These are phyloP conservation scores for Zalaria sp. DNA, from an alignment of 2,329 filamentous ascomycete species.

Conservation along the genomic window DNA sequence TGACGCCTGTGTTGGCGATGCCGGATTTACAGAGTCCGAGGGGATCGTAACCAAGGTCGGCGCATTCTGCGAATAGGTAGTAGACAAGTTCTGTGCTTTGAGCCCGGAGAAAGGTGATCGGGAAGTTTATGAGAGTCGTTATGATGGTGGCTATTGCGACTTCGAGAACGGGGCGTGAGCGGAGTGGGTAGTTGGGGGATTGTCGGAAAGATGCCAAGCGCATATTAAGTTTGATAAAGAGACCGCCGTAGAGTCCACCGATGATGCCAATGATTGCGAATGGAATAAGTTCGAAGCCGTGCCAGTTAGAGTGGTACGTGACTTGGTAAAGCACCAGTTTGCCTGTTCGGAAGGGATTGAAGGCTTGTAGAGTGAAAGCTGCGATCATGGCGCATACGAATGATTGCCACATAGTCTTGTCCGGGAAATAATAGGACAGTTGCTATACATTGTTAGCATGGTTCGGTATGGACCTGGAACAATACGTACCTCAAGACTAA, in stretches of 20 bases:
- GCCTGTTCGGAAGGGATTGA: constrained; percentile 89
- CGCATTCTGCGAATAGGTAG: constrained; percentile 83
- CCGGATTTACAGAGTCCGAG: constrained; percentile 85
- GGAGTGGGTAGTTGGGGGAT: constrained; percentile 45
- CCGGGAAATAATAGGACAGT: constrained; percentile 92
- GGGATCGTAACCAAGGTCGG: constrained; percentile 65
- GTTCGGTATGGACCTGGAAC: neutral
- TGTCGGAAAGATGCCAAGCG: constrained; percentile 69
- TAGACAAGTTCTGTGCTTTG: constrained; percentile 87
- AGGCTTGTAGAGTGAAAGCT: constrained; percentile 78
- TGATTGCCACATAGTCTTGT: constrained; percentile 99
- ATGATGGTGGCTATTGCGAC: constrained; percentile 66
- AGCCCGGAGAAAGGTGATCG: constrained; percentile 90
- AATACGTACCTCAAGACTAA: constrained; percentile 65
- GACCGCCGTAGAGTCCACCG: constrained; percentile 83
- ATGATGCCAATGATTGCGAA: constrained; percentile 77
- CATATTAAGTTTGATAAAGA: constrained; percentile 95
- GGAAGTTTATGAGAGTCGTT: constrained; percentile 84
- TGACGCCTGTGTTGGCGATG: constrained; percentile 65
- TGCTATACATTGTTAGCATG: constrained; percentile 38
- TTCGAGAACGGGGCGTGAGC: constrained; percentile 58
- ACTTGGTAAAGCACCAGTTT: constrained; percentile 95
- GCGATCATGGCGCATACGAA: constrained; percentile 99
- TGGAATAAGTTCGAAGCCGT: constrained; percentile 83
- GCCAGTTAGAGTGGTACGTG: constrained; percentile 82